Evolutionary conservation across 2,329 filamentous ascomycete species (phyloP), one percentile per base, ranked within the genome.

Genomic region (Fusarium sp.): DNA sequence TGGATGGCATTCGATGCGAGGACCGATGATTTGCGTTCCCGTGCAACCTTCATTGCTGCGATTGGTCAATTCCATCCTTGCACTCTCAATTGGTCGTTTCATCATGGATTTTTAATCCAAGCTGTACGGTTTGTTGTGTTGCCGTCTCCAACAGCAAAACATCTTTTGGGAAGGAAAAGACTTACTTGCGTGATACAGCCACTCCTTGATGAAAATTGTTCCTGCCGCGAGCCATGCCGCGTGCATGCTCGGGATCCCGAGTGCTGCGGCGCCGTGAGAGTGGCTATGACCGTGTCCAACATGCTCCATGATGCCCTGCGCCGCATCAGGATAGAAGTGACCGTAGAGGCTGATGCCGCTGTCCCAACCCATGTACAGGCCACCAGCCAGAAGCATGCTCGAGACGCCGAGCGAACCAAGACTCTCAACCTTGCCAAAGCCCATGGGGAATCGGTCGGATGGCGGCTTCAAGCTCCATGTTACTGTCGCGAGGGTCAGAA

Each of bases 391-490:
- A 78, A 99, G 87, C 85, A 99, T 93, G 73, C 95, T 92, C 77
- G 95, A 98, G 36, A 99, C 97, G 18, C 96, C 97, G 68, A 99
- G 86, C 25, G 95, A 97, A 22, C 97, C 97, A 80, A 99, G 85
- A 79, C 95, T 98, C 86, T 99, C 97, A n/a, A 99, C 90, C 86
- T 99, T 99, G 81, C 97, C 97, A 81, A 97, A 99, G 2, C 97
- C 97, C 78, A 92, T 91, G 3, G 97, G 97, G 81, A 98, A 99
- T 45, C 90, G 90, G 64, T 93, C 89, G 13, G 94, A 94, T 0
- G 97, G 95, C 7, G 94, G 92, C 78, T 93, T 95, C 69, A 98
- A 85, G 69, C 95, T 97, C 91, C 94, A 98, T 22, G 95, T 96
- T 56, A 99, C 95, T 11, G 97, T 99, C 18, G 94, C 94, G 22